Percentiles rank a stretch among this genome's conserved stretches.
phyloP scores from a whole-genome alignment of 73 alveolate genomes.

The Symbiodinium natans region DNA sequence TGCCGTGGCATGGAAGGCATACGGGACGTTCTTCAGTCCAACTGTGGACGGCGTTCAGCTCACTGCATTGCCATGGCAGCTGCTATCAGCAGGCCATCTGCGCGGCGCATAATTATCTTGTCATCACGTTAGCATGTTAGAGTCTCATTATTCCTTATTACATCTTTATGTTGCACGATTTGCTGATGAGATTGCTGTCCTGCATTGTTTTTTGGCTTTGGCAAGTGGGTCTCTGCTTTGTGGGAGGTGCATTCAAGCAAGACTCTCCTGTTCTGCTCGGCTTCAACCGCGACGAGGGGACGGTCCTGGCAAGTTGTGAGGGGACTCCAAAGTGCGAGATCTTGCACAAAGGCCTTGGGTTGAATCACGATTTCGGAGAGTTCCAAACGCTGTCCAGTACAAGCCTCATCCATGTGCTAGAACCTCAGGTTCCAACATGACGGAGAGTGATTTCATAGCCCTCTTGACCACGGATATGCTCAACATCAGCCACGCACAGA shows the following conservation, averaged over 20 bases:
- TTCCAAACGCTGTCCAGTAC: no score
- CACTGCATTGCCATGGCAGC: conserved; percentile 29
- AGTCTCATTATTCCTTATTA: no score
- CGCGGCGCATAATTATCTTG: no score
- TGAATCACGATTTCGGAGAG: no score
- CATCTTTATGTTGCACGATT: no score
- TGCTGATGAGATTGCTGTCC: no score
- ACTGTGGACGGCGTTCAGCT: conserved; percentile 46
- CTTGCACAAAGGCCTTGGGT: conserved; percentile 31
- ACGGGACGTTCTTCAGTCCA: conserved; percentile 61
- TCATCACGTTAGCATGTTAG: no score
- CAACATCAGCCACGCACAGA: conserved; percentile 18
- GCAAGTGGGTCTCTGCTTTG: not conserved
- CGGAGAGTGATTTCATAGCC: not conserved
- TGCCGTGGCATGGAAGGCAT: conserved; percentile 31
- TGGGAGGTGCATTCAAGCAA: not conserved
- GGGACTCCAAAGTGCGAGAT: conserved; percentile 48
- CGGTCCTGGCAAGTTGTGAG: conserved; percentile 49
- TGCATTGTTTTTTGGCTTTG: no score
- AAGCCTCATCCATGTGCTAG: no score
- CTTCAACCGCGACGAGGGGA: conserved; percentile 25
- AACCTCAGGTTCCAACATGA: conserved; percentile 30
- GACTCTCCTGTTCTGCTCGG: not conserved
- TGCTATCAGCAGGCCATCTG: not conserved
- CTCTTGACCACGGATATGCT: conserved; percentile 49